phyloP scores from a whole-genome alignment of 176 grass and related monocot genomes.

The Olyra latifolia region DNA sequence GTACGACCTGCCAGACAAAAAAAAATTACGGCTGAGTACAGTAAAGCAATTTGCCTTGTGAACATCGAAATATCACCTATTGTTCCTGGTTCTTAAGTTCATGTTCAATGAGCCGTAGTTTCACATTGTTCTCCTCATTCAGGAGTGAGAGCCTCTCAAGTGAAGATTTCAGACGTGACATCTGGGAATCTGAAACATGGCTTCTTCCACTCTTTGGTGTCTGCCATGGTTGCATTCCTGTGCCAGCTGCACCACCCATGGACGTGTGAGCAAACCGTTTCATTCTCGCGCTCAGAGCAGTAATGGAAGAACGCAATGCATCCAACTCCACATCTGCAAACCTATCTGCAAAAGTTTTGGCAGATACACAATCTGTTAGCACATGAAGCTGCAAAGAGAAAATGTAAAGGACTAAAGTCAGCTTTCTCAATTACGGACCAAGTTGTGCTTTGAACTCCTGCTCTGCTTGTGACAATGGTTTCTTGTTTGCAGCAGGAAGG shows the following conservation, averaged over 20 bases:
- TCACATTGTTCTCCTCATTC: conserved; percentile 72
- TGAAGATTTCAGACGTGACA: conserved; percentile 70
- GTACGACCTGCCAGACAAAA: not conserved
- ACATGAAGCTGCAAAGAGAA: not conserved
- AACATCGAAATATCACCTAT: conserved; percentile 29
- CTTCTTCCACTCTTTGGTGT: conserved; percentile 29
- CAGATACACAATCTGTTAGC: conserved; percentile 5
- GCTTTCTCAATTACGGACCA: conserved; percentile 42
- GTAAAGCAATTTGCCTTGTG: not conserved
- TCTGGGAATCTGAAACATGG: conserved; percentile 60
- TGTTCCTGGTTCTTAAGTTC: conserved; percentile 65
- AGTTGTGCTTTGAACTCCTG: conserved; percentile 87
- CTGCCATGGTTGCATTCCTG: conserved; percentile 30
- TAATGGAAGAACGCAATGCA: conserved; percentile 68
- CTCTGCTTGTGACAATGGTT: conserved; percentile 85
- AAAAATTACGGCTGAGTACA: not conserved
- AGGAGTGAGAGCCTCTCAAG: conserved; percentile 74
- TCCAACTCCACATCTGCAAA: conserved; percentile 79
- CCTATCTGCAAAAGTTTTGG: conserved; percentile 60
- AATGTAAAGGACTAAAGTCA: not conserved
- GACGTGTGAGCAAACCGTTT: conserved; percentile 44
- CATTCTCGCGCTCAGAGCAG: conserved; percentile 68
- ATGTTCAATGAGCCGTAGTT: conserved; percentile 72
- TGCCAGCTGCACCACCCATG: not conserved
- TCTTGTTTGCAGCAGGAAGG: conserved; percentile 82